phyloP scores from a whole-genome alignment of 768 basidiomycete genomes.

The Floccularia luteovirens region DNA sequence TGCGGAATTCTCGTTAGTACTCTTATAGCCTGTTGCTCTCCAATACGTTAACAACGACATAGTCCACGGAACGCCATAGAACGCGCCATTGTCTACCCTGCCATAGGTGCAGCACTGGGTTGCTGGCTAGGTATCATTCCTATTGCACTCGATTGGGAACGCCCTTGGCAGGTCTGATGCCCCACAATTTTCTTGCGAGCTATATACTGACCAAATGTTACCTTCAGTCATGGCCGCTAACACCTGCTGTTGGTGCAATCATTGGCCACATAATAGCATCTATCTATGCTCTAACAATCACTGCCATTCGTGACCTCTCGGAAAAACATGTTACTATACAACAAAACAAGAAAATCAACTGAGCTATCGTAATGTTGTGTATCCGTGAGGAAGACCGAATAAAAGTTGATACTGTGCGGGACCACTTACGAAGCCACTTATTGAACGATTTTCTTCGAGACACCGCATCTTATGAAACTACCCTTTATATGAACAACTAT shows the following conservation, averaged over 20 bases:
- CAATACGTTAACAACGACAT: slow-evolving; percentile 5
- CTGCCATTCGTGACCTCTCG: slow-evolving; percentile 26
- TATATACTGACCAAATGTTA: slow-evolving; percentile 5
- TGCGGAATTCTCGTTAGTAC: slow-evolving; percentile 70
- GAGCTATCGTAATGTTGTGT: too few species aligned
- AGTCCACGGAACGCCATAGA: slow-evolving; percentile 65
- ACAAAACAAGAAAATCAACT: too few species aligned
- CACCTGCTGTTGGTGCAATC: slow-evolving; percentile 66
- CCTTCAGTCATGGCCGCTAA: slow-evolving; percentile 73
- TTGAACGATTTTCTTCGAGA: too few species aligned
- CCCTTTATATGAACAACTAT: too few species aligned
- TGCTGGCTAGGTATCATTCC: slow-evolving; percentile 79
- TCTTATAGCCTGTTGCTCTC: slow-evolving; percentile 2
- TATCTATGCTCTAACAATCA: slow-evolving; percentile 46
- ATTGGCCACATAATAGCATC: slow-evolving; percentile 60
- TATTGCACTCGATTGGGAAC: slow-evolving; percentile 92
- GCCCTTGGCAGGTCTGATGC: slow-evolving; percentile 86
- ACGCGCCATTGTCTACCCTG: slow-evolving; percentile 73
- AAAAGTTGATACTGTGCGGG: too few species aligned
- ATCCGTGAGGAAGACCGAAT: too few species aligned
- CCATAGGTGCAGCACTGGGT: slow-evolving; percentile 63
- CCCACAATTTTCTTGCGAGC: slow-evolving; percentile 1
- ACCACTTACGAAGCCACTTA: too few species aligned
- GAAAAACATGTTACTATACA: too few species aligned
- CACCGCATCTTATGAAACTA: too few species aligned